Evolutionary conservation across 2,329 filamentous ascomycete species (phyloP).

Genomic region (Fusarium torulosum): DNA sequence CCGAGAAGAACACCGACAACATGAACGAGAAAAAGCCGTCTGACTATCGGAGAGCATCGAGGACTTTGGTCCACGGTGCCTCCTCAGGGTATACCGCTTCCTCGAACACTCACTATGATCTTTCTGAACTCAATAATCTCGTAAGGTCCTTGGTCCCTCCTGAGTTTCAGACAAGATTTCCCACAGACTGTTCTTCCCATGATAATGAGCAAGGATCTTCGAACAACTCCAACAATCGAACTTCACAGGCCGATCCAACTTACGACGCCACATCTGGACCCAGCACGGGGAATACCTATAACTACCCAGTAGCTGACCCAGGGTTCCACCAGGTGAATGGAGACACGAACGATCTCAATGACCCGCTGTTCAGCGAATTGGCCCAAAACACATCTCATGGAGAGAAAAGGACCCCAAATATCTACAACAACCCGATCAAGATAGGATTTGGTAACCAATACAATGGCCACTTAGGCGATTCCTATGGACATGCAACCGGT

Average conservation of each 20-base stretch:
- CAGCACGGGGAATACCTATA: neutral
- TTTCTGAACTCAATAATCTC: neutral
- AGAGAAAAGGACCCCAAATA: neutral
- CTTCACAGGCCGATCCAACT: no score
- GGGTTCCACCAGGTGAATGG: neutral
- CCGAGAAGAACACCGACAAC: neutral
- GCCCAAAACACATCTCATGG: neutral
- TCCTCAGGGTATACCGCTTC: neutral
- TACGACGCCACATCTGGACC: neutral
- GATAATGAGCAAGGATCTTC: no score
- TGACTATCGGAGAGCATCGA: fast-evolving
- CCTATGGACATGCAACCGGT: no score
- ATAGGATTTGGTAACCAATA: neutral
- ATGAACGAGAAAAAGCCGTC: slow-evolving; percentile 3
- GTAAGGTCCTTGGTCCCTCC: neutral
- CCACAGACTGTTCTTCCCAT: no score
- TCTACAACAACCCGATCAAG: neutral
- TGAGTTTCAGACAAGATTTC: no score
- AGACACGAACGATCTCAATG: neutral
- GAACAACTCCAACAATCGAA: neutral
- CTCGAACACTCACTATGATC: neutral
- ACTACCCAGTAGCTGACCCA: neutral
- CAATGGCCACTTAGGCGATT: neutral
- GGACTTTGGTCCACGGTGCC: no score
- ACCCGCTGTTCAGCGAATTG: neutral